Percentiles rank a stretch among this genome's conserved stretches.
Conservation (phyloP, 495 filamentous ascomycete species). For the Bathelium albidoporum region DNA sequence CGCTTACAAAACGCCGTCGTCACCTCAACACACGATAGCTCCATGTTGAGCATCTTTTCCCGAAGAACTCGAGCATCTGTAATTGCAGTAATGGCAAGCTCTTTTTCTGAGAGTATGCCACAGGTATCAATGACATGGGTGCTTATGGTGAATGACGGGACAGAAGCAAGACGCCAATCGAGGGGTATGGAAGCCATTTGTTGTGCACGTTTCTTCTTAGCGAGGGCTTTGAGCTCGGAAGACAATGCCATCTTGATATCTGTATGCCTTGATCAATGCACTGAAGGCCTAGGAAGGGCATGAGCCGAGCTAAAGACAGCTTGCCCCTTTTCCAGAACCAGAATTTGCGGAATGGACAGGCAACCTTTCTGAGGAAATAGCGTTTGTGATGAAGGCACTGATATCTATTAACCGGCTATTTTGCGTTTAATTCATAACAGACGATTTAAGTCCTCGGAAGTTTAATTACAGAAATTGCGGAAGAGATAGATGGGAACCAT, state of each 20-base stretch:
- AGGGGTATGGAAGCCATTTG: constrained; percentile 6
- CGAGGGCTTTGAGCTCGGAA: not conserved
- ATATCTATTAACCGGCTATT: too few relatives aligned
- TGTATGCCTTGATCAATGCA: not conserved
- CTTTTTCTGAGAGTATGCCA: constrained; percentile 27
- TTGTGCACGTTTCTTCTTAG: constrained; percentile 4
- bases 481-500: too few relatives aligned
- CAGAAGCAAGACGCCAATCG: constrained; percentile 10
- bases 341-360: too few relatives aligned
- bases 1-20: constrained; percentile 40
- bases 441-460: too few relatives aligned
- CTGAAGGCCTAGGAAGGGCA: not conserved
- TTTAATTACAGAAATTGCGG: too few relatives aligned
- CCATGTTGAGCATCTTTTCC: constrained; percentile 24
- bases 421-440: too few relatives aligned
- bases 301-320: too few relatives aligned
- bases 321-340: too few relatives aligned
- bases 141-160: not conserved
- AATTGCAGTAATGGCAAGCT: constrained; percentile 43
- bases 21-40: constrained; percentile 36
- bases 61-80: constrained; percentile 39
- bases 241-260: not conserved
- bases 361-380: too few relatives aligned
- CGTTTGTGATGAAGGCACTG: too few relatives aligned
- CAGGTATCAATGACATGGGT: constrained; percentile 6